Percentiles rank a stretch among this genome's conserved stretches.
Conservation (phyloP, 2,329 filamentous ascomycete genomes). For the Calycina herbarum region DNA sequence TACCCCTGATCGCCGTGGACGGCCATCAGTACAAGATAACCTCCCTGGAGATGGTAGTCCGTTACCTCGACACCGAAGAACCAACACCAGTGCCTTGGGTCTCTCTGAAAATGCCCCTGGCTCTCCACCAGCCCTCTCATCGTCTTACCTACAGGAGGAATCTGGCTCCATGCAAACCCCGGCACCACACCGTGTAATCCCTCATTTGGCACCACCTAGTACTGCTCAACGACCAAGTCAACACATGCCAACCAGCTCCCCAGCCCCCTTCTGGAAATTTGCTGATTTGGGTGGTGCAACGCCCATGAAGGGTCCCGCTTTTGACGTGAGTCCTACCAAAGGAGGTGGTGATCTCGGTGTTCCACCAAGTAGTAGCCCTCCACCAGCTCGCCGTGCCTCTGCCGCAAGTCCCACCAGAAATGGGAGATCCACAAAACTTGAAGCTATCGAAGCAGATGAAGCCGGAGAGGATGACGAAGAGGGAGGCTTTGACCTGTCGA, state of each 20-base stretch:
- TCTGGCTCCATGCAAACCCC: constrained; percentile 66
- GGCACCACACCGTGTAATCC: constrained; percentile 70
- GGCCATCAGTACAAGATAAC: constrained; percentile 38
- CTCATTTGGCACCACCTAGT: constrained; percentile 74
- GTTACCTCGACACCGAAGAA: constrained; percentile 55
- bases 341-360: constrained; percentile 37
- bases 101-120: constrained; percentile 54
- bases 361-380: constrained; percentile 59
- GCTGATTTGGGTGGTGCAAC: constrained; percentile 70
- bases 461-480: constrained; percentile 35
- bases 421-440: constrained; percentile 22
- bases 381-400: constrained; percentile 36
- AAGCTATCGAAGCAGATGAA: constrained; percentile 29
- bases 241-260: constrained; percentile 82
- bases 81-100: constrained; percentile 45
- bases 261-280: constrained; percentile 87
- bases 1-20: constrained; percentile 59
- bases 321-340: constrained; percentile 62
- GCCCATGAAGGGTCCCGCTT: constrained; percentile 55
- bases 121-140: constrained; percentile 59
- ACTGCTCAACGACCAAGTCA: constrained; percentile 80
- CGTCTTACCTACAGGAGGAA: constrained; percentile 63
- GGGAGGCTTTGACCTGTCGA: constrained; percentile 36
- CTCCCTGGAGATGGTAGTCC: constrained; percentile 56
- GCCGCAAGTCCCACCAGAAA: constrained; percentile 34